Percentiles rank a stretch among this genome's conserved stretches.
phyloP scores from a whole-genome alignment of 139 green algal genomes.

The Chlamydomonas sp. region DNA sequence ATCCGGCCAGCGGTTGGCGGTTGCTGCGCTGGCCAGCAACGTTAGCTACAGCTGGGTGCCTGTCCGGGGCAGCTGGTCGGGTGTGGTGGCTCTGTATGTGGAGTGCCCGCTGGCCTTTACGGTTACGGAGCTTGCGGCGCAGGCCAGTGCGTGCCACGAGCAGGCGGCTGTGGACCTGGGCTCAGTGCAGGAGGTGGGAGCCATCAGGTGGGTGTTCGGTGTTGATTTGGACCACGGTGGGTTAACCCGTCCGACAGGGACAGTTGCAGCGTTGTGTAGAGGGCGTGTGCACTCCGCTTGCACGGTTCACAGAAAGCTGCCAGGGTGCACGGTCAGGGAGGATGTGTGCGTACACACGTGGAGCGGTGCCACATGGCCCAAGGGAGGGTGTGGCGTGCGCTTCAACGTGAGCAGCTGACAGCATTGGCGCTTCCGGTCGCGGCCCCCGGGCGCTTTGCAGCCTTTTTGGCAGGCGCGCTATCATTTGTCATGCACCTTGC shows the following conservation, averaged over 20 bases:
- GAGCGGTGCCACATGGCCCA: too few relatives aligned
- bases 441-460: background rate
- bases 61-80: background rate
- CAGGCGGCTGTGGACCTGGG: constrained; percentile 12
- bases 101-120: background rate
- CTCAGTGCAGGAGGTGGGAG: background rate
- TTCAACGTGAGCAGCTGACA: too few relatives aligned
- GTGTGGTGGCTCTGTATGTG: background rate
- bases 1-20: background rate
- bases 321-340: too few relatives aligned
- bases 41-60: background rate
- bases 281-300: too few relatives aligned
- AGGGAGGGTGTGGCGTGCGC: too few relatives aligned
- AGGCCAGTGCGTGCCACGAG: background rate
- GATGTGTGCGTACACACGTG: too few relatives aligned
- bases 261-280: too few relatives aligned
- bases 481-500: background rate
- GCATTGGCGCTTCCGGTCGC: too few relatives aligned
- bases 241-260: too few relatives aligned
- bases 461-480: background rate
- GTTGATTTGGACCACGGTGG: too few relatives aligned
- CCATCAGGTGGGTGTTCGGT: background rate
- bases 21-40: background rate
- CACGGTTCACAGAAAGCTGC: too few relatives aligned
- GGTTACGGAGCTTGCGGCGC: background rate